These are phyloP conservation scores for Funneliformis caledonium DNA, from an alignment of 371 early-diverging fungal species.

Conservation along the genomic window DNA sequence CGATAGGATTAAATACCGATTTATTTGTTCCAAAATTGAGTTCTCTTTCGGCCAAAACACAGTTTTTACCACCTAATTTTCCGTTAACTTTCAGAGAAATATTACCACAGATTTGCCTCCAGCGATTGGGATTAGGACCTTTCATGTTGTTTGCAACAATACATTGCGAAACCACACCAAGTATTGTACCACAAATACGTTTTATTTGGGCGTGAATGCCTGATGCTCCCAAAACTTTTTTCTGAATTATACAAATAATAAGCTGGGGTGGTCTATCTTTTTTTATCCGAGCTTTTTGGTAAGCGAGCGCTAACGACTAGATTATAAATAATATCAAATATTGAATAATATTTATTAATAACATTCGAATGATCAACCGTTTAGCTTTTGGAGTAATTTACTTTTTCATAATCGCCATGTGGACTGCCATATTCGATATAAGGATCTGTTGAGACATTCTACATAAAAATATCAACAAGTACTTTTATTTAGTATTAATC, in stretches of 20 bases:
- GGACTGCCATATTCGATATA: neutral
- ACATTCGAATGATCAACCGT: too few species aligned
- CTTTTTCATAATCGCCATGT: neutral
- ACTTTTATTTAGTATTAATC: neutral
- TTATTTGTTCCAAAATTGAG: conserved; percentile 65
- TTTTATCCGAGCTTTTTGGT: neutral
- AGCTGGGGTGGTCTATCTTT: conserved; percentile 55
- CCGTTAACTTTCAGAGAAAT: conserved; percentile 87
- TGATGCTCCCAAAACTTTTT: conserved; percentile 53
- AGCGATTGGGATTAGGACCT: conserved; percentile 43
- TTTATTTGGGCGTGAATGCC: conserved; percentile 79
- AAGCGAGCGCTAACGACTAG: neutral
- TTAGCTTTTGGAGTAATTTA: neutral
- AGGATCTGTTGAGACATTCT: conserved; percentile 5
- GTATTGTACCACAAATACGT: conserved; percentile 69
- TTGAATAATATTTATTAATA: neutral
- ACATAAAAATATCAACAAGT: neutral
- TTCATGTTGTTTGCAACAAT: conserved; percentile 64
- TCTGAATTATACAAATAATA: conserved; percentile 65
- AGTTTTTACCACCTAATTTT: conserved; percentile 87
- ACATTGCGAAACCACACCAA: conserved; percentile 80
- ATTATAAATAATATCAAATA: neutral
- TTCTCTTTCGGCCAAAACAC: conserved; percentile 51
- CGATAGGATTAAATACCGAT: conserved; percentile 45
- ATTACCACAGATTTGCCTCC: conserved; percentile 74